A percentile compares a stretch with the other conserved stretches of the same genome.
These are phyloP conservation scores for Candida mesenterica DNA, from an alignment of 1,139 yeast genomes.

Conservation along the genomic window DNA sequence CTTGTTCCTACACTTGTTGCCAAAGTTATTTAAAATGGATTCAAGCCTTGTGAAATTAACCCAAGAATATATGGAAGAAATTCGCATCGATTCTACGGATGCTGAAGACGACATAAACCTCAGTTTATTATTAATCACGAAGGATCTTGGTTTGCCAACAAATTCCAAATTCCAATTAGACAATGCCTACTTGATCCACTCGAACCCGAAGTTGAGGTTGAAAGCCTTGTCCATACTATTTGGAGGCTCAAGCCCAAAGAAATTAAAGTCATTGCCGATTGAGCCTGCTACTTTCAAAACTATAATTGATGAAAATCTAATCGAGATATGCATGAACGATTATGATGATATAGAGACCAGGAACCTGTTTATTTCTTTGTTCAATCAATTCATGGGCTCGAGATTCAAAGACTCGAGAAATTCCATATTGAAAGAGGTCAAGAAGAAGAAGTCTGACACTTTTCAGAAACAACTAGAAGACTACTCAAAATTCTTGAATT, in stretches of 20 bases:
- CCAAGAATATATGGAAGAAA: slow-evolving; percentile 21
- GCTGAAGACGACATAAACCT: slow-evolving; percentile 13
- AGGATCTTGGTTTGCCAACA: slow-evolving; percentile 46
- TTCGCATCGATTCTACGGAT: slow-evolving; percentile 6
- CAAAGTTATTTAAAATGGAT: slow-evolving; percentile 56
- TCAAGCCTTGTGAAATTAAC: slow-evolving; percentile 27
- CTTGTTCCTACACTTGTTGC: slow-evolving; percentile 59
- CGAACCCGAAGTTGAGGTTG: slow-evolving; percentile 48
- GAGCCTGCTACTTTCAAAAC: slow-evolving; percentile 41
- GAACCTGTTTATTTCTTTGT: slow-evolving; percentile 57
- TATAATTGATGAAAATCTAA: slow-evolving; percentile 31
- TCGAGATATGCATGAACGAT: slow-evolving; percentile 57
- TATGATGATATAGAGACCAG: slow-evolving; percentile 61
- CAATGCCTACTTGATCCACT: slow-evolving; percentile 42
- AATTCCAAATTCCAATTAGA: slow-evolving; percentile 58
- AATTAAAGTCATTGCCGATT: slow-evolving; percentile 49
- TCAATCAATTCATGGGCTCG: slow-evolving; percentile 54
- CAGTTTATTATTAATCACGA: slow-evolving; percentile 47
- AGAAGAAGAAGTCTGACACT: slow-evolving; percentile 24
- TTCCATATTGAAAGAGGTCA: slow-evolving; percentile 49
- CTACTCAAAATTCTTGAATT: slow-evolving; percentile 33
- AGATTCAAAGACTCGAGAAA: slow-evolving; percentile 69
- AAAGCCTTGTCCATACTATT: slow-evolving; percentile 61
- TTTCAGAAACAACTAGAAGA: not conserved
- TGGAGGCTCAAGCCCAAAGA: slow-evolving; percentile 48